phyloP scores from a whole-genome alignment of 129 eudicot genomes.

The Artemisia tridentata region DNA sequence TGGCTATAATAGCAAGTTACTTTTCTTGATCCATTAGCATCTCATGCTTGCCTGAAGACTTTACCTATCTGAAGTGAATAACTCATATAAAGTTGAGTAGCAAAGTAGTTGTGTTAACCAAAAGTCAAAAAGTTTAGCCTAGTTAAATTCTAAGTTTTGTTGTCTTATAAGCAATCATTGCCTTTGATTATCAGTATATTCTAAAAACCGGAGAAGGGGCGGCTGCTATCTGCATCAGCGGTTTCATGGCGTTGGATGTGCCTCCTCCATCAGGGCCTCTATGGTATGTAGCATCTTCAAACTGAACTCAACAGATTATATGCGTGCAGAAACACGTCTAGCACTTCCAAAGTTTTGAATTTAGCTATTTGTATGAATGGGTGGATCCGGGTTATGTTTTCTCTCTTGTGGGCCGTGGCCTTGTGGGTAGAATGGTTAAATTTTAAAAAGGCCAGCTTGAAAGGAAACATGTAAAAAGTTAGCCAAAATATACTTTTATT shows the following conservation, averaged over 20 bases:
- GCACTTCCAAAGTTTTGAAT: no score
- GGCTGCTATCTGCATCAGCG: constrained; percentile 67
- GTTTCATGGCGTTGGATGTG: constrained; percentile 76
- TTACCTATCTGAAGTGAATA: neutral
- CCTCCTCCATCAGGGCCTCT: constrained; percentile 86
- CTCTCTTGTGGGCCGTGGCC: no score
- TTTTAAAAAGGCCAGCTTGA: no score
- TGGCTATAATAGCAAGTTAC: neutral
- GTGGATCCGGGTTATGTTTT: no score
- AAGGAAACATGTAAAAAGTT: no score
- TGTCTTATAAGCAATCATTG: neutral
- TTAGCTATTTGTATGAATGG: no score
- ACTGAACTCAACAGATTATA: no score
- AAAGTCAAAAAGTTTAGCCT: neutral
- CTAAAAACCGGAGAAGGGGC: constrained; percentile 69
- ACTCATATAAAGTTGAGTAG: neutral
- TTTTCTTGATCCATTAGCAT: neutral
- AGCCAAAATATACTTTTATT: no score
- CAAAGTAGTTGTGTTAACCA: neutral
- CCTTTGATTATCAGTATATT: constrained; percentile 56
- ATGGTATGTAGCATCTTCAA: constrained; percentile 47
- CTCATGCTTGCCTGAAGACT: neutral
- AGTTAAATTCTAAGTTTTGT: no score
- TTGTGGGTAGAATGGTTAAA: no score
- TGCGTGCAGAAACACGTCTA: no score